These are phyloP conservation scores for Mycena chlorophos DNA, from an alignment of 768 basidiomycete genomes.

Conservation along the genomic window DNA sequence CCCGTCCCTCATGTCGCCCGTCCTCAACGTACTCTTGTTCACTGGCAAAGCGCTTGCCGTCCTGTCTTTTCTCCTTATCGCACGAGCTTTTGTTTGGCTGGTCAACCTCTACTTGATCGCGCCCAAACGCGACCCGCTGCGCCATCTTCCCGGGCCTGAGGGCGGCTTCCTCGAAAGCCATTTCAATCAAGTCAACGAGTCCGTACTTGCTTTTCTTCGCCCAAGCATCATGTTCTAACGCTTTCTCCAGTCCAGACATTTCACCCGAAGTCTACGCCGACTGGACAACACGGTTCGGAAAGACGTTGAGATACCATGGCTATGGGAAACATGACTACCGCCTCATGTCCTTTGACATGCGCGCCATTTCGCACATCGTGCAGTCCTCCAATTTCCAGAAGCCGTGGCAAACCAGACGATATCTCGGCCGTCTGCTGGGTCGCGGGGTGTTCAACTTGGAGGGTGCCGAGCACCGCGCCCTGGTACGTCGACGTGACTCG, in stretches of 20 bases:
- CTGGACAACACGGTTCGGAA: conserved; percentile 48
- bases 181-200: conserved; percentile 49
- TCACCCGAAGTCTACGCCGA: conserved; percentile 42
- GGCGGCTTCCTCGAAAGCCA: conserved; percentile 45
- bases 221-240: not conserved
- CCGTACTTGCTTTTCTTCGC: conserved; percentile 21
- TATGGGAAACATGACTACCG: conserved; percentile 59
- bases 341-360: conserved; percentile 53
- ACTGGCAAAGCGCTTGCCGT: conserved; percentile 9
- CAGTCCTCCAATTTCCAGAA: conserved; percentile 52
- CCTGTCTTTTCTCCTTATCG: conserved; percentile 23
- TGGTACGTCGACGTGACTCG: conserved; percentile 27
- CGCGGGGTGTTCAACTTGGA: conserved; percentile 55
- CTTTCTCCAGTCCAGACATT: conserved; percentile 40
- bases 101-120: conserved; percentile 43
- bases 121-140: conserved; percentile 51
- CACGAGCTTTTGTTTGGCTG: conserved; percentile 41
- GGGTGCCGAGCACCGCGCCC: conserved; percentile 47
- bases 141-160: conserved; percentile 48
- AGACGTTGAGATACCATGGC: conserved; percentile 56
- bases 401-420: conserved; percentile 54
- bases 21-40: not conserved
- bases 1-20: not conserved
- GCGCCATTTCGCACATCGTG: conserved; percentile 49
- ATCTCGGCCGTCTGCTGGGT: conserved; percentile 51